phyloP scores from a whole-genome alignment of 164 flowering plant genomes.

The Magnolia officinalis region DNA sequence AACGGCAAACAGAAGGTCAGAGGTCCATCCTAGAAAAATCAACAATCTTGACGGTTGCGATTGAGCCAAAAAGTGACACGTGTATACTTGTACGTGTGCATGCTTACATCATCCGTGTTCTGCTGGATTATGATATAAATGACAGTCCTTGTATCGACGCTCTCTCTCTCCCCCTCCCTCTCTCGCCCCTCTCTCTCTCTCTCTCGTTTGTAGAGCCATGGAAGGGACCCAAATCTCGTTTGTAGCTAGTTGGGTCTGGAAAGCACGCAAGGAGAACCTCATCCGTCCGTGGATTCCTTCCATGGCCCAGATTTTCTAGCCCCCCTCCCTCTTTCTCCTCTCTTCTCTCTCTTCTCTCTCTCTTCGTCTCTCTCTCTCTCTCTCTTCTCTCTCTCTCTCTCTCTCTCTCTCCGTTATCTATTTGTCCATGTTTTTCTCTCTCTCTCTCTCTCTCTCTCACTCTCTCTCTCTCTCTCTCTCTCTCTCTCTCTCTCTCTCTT shows the following conservation, averaged over 20 bases:
- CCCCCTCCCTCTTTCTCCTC: neutral
- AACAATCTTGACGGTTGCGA: neutral
- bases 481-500: slow-evolving; percentile 3
- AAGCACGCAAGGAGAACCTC: slow-evolving; percentile 29
- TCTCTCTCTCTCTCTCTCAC: slow-evolving; percentile 4
- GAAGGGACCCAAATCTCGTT: slow-evolving; percentile 33
- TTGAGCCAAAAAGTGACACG: neutral
- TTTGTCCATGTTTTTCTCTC: neutral
- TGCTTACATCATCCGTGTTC: neutral
- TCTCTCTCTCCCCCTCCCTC: slow-evolving; percentile 2
- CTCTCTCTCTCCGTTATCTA: neutral
- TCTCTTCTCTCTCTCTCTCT: neutral
- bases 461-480: slow-evolving; percentile 1
- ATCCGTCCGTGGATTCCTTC: slow-evolving; percentile 32
- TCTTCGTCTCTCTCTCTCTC: slow-evolving; percentile 4
- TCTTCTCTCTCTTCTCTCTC: slow-evolving; percentile 16
- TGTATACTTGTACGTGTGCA: neutral
- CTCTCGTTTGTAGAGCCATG: slow-evolving; percentile 10
- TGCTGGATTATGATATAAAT: neutral
- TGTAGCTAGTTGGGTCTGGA: slow-evolving; percentile 10
- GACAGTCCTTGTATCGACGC: neutral
- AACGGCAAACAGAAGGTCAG: neutral
- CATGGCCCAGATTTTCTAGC: slow-evolving; percentile 32
- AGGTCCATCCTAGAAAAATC: neutral
- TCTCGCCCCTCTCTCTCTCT: slow-evolving; percentile 5